phyloP scores from a whole-genome alignment of 2,329 filamentous ascomycete genomes.

The Colletotrichum cuscutae region DNA sequence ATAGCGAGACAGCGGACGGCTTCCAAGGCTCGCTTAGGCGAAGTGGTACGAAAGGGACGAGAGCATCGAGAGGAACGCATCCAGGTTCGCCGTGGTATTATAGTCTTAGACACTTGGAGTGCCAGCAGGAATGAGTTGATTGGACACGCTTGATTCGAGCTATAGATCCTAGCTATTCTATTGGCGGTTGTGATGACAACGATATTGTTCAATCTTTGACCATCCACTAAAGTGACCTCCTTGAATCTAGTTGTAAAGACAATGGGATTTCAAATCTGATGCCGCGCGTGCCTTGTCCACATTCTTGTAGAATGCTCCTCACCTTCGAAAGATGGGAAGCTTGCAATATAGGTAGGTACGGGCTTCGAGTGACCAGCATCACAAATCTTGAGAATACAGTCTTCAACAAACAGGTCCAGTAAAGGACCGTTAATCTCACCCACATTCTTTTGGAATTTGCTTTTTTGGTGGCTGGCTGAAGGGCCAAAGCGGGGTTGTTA shows the following conservation, averaged over 20 bases:
- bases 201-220: not conserved
- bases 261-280: not conserved
- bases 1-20: not conserved
- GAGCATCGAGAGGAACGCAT: not conserved
- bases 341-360: too few species aligned
- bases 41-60: not conserved
- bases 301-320: not conserved
- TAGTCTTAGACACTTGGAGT: not conserved
- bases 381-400: too few species aligned
- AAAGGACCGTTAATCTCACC: not conserved
- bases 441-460: not conserved
- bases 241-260: not conserved
- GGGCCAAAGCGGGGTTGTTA: not conserved
- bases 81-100: not conserved
- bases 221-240: not conserved
- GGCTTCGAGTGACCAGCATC: too few species aligned
- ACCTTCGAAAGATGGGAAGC: not conserved
- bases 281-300: not conserved
- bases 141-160: not conserved
- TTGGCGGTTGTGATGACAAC: not conserved
- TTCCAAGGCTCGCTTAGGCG: not conserved
- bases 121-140: not conserved
- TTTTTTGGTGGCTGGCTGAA: not conserved
- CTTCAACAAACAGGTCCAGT: not conserved
- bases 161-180: too few species aligned